Evolutionary conservation across 2,329 filamentous ascomycete species (phyloP).

Genomic region (Lachnellula subtilissima): DNA sequence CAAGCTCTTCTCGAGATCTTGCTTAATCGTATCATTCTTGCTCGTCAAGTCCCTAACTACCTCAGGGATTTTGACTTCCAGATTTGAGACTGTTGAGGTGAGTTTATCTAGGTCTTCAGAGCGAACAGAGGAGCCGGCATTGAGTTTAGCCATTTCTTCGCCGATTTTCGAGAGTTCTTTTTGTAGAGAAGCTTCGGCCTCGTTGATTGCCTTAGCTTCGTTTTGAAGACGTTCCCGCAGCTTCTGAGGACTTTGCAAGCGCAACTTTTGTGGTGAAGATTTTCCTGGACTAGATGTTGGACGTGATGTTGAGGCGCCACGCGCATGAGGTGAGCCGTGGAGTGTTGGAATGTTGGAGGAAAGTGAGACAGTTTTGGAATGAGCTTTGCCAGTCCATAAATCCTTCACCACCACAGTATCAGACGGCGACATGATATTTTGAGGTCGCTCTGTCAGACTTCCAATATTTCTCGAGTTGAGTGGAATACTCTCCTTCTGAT

Average conservation of each 20-base stretch:
- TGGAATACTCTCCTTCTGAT: slow-evolving; percentile 27
- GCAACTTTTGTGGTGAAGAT: slow-evolving; percentile 43
- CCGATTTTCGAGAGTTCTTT: slow-evolving; percentile 76
- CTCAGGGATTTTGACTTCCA: slow-evolving; percentile 63
- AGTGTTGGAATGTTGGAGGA: slow-evolving; percentile 31
- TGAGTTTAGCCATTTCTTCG: slow-evolving; percentile 66
- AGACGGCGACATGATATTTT: slow-evolving; percentile 27
- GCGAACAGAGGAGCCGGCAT: slow-evolving; percentile 35
- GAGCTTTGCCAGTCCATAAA: slow-evolving; percentile 24
- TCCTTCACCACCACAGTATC: slow-evolving; percentile 25
- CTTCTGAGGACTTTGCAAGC: slow-evolving; percentile 67
- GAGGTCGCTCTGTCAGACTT: slow-evolving; percentile 27
- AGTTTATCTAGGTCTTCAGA: slow-evolving; percentile 32
- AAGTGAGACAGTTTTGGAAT: slow-evolving; percentile 24
- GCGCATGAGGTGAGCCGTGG: slow-evolving; percentile 19
- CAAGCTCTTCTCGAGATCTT: slow-evolving; percentile 67
- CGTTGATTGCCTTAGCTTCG: slow-evolving; percentile 70
- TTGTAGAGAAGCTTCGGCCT: slow-evolving; percentile 64
- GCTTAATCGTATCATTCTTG: slow-evolving; percentile 59
- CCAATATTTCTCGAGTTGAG: slow-evolving; percentile 20
- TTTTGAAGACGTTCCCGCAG: slow-evolving; percentile 79
- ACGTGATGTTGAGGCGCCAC: slow-evolving; percentile 17
- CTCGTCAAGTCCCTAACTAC: slow-evolving; percentile 55
- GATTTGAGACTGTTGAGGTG: slow-evolving; percentile 55
- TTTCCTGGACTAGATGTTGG: slow-evolving; percentile 20